Conservation (phyloP, 108 stramenopile genomes). For the Nannochloropsis gaditana region DNA sequence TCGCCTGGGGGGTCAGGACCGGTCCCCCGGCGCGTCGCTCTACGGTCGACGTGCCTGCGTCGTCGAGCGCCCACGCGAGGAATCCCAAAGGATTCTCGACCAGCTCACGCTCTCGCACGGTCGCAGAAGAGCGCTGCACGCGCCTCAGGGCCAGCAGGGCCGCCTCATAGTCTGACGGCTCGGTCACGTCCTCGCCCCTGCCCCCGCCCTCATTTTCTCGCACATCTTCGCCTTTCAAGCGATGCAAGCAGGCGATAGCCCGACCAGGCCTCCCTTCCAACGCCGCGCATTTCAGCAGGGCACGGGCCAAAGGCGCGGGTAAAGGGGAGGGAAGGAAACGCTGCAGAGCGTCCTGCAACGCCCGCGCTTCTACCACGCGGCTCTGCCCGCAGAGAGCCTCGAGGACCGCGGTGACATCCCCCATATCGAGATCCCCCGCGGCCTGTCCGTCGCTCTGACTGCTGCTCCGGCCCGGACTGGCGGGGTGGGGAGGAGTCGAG, state of each 20-base stretch:
- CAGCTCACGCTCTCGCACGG: background rate
- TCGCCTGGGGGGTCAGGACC: background rate
- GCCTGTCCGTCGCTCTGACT: too few species aligned
- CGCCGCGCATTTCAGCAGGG: background rate
- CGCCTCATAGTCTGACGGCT: slow-evolving; percentile 17
- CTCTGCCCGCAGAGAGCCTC: background rate
- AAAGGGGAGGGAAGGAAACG: background rate
- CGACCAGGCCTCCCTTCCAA: background rate
- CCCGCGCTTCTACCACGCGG: background rate
- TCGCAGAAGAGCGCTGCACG: background rate
- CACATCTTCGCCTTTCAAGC: background rate
- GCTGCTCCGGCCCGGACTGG: background rate
- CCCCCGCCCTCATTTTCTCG: background rate
- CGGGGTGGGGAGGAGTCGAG: background rate
- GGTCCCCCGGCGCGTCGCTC: background rate
- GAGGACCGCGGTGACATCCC: background rate
- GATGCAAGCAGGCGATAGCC: background rate
- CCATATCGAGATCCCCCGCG: background rate
- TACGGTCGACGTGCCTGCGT: background rate
- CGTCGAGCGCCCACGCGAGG: background rate
- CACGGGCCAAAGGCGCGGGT: background rate
- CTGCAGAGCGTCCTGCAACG: background rate
- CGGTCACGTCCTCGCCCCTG: background rate
- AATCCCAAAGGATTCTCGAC: background rate
- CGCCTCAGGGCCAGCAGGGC: background rate